Evolutionary conservation across 352 stramenopile species (phyloP), one percentile per base, ranked within the genome.

Genomic region (Phytopythium kandeliae): DNA sequence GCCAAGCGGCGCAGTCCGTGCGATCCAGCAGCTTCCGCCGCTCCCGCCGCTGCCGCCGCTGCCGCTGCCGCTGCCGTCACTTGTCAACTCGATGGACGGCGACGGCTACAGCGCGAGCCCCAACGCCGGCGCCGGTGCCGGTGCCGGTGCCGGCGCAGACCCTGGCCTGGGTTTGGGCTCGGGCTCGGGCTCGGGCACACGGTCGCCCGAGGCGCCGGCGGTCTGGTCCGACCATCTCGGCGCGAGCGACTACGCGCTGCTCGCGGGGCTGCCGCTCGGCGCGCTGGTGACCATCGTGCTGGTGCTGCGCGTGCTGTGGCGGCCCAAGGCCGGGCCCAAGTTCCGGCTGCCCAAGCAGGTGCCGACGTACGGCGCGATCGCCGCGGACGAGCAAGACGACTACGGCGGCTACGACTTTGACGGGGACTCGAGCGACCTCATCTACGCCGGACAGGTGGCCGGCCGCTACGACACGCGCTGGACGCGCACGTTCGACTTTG

Each of bases 401-500:
- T 55, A 65, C 51, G 60, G 67, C 25, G 69, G 67, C 30, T 90
- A 86, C 65, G 67, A 87, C 50, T 87, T 89, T 59, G 79, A 93
- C 60, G 72, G 72, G 26, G 72, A 89, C 63, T 83, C 79, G 58
- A 86, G 86, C 61, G 74, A 93, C 60, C 64, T 93, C 48, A 85
- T 93, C 62, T 87, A 93, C 50, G 82, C 81, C 17, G 79, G 79
- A 1, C 79, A 91, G 36, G 70, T 91, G 26, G 82, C 78, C 4
- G 82, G 82, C 1, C 74, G 81, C 38, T 92, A 90, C 67, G 82
- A 92, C 64, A 89, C 74, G 38, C 78, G 75, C 60, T 92, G 82
- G 82, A 89, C 78, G 30, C 74, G 77, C 49, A 91, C 82, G 43
- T 92, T 92, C 45, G 82, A 92, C 64, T 89, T 92, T 33, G 63